Evolutionary conservation across 805 yeast genomes (phyloP), one percentile per base, ranked within the genome.

Genomic region (Isabelozyma pseudorhagii): DNA sequence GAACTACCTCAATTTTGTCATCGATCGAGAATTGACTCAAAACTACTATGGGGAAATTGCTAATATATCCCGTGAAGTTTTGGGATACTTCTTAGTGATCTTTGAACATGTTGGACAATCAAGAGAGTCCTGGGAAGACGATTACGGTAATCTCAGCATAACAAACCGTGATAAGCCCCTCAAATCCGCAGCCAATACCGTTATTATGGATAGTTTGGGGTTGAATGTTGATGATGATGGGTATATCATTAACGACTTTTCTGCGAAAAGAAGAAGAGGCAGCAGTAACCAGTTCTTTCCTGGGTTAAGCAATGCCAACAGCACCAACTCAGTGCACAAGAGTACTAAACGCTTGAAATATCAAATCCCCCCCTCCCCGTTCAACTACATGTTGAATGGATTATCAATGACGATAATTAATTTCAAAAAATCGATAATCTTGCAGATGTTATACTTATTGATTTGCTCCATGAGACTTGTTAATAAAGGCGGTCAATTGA

Each of bases 171-270:
- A 17, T 6, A 29, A 21, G 6, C 25, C 25, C 3, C 25, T 14
- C 14, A 42, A 42, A 5, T 49, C 46, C 14, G 49, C 46, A 3
- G 47, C 60, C 8, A 53, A 52, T 31, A 58, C 56, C 28, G 51
- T 62, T 7, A 64, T 68, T n/a, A 63, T 69, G 62, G 70, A 66
- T 44, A 66, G 69, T 50, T 61, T 70, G 45, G 75, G 73, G 8
- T 51, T 72, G 28, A 76, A 71, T 54, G 68, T 71, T 15, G 76
- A 74, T 50, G 77, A 74, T 44, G 78, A 73, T 53, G 79, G 79
- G 21, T 72, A 72, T 56, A 72, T 74, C 5, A 71, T 73, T 13
- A 74, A 74, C 51, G 78, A 73, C 57, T 73, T 72, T 52, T 67
- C 71, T 7, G 75, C 67, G 3, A 72, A 71, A 54, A 57, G 75